These are phyloP conservation scores for Nicotiana benthamiana DNA, from an alignment of 257 asterid genomes.

Conservation along the genomic window DNA sequence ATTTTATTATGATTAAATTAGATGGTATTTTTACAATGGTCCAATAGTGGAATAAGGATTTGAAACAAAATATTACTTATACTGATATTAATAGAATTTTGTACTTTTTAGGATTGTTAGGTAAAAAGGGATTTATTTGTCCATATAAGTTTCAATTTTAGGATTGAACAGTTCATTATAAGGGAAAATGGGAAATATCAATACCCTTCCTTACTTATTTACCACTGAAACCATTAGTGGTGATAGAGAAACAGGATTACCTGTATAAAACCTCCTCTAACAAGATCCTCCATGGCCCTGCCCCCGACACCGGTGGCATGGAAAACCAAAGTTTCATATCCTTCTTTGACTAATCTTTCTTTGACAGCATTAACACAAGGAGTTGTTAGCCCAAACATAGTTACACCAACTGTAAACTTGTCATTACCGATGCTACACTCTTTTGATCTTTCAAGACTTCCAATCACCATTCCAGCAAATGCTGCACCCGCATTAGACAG, in stretches of 20 bases:
- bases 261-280: constrained; percentile 81
- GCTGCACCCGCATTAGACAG: constrained; percentile 80
- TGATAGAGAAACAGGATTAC: constrained; percentile 18
- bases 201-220: not conserved
- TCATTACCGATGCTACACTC: constrained; percentile 19
- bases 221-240: not conserved
- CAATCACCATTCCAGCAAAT: constrained; percentile 84
- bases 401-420: constrained; percentile 71
- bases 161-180: not conserved
- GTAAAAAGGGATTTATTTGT: not conserved
- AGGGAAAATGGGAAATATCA: not conserved
- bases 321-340: constrained; percentile 74
- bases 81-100: not conserved
- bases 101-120: not conserved
- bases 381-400: constrained; percentile 98
- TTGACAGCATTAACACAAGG: constrained; percentile 75
- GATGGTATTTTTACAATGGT: not conserved
- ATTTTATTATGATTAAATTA: not conserved
- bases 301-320: constrained; percentile 99
- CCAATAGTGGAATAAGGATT: not conserved
- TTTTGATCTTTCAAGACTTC: constrained; percentile 31
- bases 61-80: not conserved
- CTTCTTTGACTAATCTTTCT: constrained; percentile 74
- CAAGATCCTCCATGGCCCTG: constrained; percentile 98
- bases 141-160: not conserved